Base-by-base conservation (phyloP, 495 filamentous ascomycete genomes). In the Alectoria sarmentosa region DNA sequence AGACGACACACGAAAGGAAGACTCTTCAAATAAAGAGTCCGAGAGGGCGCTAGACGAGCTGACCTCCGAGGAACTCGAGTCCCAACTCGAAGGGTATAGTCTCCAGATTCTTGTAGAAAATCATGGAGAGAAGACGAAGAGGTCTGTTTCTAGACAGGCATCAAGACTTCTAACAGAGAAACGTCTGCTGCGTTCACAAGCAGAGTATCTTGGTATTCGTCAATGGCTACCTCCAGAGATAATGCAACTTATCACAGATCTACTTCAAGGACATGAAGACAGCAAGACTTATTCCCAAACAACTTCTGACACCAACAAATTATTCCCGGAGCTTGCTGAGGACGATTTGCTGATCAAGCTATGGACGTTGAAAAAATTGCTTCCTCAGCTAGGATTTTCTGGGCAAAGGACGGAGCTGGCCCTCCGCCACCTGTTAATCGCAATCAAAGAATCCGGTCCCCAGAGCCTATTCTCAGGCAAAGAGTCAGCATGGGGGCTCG, bases 21-120 rank as follows among this genome's bases (percentile, higher is more conserved):
- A 37, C 21, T 5, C 26, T 21, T 32, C 52, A 44, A 21, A 14
- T 15, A 42, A 30, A 23, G 21, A 67, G 55, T 28, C 66, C 9
- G 68, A 69, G 14, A 65, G 72, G 56, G 75, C 75, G 56, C 73
- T 81, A 42, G 78, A 86, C 66, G 72, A 80, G 28, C 74, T 91
- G 49, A 87, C 82, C 21, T 88, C 91, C 5, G 92, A 95, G 70
- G 91, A 96, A 69, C 86, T 95, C 34, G 92, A 95, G 69, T 82
- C 76, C 63, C 88, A 91, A 72, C 79, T 96, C 23, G 91, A 96
- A 69, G 84, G 88, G 59, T 86, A 89, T 37, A 88, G 91, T 65
- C 79, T 98, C 28, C 91, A 96, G 74, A 75, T 87, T 39, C 74
- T 96, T 21, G 85, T 96, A 13, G 92, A 97, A 52, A 92, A 90